Conservation (phyloP, 73 alveolate genomes). For the Strombidium stylifer region DNA sequence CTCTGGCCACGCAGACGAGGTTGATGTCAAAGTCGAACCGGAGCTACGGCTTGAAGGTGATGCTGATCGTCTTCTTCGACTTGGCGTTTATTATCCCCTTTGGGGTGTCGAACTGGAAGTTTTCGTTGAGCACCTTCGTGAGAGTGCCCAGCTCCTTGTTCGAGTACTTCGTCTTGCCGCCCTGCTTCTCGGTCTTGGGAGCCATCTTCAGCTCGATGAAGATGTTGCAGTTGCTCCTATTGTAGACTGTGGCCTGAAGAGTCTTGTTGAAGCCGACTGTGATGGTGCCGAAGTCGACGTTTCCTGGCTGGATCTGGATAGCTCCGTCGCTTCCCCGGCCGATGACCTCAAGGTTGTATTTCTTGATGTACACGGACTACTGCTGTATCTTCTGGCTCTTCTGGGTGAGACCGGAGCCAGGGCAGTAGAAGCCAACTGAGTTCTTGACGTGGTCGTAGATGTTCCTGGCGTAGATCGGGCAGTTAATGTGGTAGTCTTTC, state of each 20-base stretch:
- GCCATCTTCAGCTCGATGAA: constrained; percentile 88
- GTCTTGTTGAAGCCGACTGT: constrained; percentile 93
- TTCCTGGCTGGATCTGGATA: constrained; percentile 78
- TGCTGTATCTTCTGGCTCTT: not conserved
- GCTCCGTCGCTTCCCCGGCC: constrained; percentile 97
- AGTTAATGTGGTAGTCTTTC: constrained; percentile 77
- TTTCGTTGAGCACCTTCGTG: constrained; percentile 57
- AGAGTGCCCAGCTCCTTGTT: constrained; percentile 37
- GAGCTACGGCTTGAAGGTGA: constrained; percentile 90
- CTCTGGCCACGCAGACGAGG: constrained; percentile 88
- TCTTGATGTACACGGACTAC: constrained; percentile 46
- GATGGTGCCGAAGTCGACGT: constrained; percentile 92
- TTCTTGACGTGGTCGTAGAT: constrained; percentile 86
- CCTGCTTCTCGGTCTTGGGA: constrained; percentile 57
- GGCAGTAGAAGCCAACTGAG: constrained; percentile 90
- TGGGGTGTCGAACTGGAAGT: constrained; percentile 89
- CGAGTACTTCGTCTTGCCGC: constrained; percentile 25
- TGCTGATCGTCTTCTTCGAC: constrained; percentile 91
- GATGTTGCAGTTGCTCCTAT: constrained; percentile 89
- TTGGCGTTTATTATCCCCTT: constrained; percentile 94
- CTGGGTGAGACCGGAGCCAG: constrained; percentile 80
- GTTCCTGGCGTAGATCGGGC: constrained; percentile 83
- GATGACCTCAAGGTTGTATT: constrained; percentile 69
- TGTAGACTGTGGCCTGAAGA: constrained; percentile 80
- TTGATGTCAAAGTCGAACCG: constrained; percentile 88